Base-by-base conservation (phyloP, 805 yeast genomes). In the Saturnispora hagleri region DNA sequence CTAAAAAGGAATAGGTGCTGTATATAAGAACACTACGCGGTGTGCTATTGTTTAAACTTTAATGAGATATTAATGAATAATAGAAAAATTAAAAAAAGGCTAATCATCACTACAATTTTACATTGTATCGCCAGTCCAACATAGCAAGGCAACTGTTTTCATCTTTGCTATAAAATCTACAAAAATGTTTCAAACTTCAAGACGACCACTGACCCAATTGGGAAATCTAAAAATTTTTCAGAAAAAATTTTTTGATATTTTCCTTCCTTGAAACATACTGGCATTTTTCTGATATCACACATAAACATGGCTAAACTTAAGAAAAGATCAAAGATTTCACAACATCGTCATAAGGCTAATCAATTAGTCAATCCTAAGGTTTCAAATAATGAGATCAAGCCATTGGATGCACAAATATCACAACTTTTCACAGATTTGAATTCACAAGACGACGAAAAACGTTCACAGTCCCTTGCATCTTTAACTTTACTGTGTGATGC, bases 241-340 rank as follows among this genome's bases (percentile, higher is more conserved):
- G n/a, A 31, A 20, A 28, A 35, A 18, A 38, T 38, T 38, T 38
- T 47, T 47, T 18, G 27, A 13, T 47, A 18, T 27, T 47, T 47
- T 47, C 28, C 18, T 35, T 35, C 22, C 13, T 20, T 9, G 15
- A 26, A 36, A 38, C 26, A 35, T 7, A 28, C 36, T 18, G 36
- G n/a, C 36, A 31, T 44, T 24, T 24, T 33, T 20, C 15, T 20
- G 26, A 18, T 15, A n/a, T 2, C 17, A 22, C 28, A 36, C 33
- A 40, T 28, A 40, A 51, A 5, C 6, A 86, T 86, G 95, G 95
- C 86, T 46, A 86, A 85, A 67, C 75, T 86, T 41, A 86, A 83
- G 74, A 84, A 79, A 64, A 79, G 79, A 64, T 77, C 82, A 2
- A 78, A 77, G 69, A 68, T 75, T 3, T 71, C 82, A 0, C 61